Base-by-base conservation (phyloP, 306 rosid species). In the Ochetophila trinervis region DNA sequence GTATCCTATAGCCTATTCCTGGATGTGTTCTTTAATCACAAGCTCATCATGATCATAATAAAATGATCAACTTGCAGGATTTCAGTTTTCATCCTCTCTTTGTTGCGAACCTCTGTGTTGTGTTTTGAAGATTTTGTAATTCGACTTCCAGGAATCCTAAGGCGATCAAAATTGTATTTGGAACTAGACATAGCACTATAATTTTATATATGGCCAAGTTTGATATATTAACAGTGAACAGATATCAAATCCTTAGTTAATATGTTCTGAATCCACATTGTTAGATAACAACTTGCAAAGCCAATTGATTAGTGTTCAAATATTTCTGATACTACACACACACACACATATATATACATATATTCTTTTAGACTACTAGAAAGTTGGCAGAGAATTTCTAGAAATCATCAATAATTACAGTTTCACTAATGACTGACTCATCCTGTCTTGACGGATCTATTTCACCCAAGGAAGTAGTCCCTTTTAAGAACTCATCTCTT, bases 401-500 rank as follows among this genome's bases (percentile, higher is more conserved):
- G 16, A 40, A 35, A 22, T 35, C 60, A 36, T 60, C 78, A 14
- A 53, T 27, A 57, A 34, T 1, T 47, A 50, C 9, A 30, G 37
- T 21, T 58, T 69, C 66, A n/a, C 70, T 53, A 5, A 2, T 16
- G 27, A 51, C 53, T 0, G 76, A 65, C 49, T 73, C 74, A 32
- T 63, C 74, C 10, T 70, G 66, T 67, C 65, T 64, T 69, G 65
- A 60, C 12, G 22, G 35, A 35, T 70, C 57, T 37, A 34, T 47
- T 27, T 72, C 74, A 23, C 71, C 61, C 36, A 32, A 49, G 11
- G 65, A 49, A n/a, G 44, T 58, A 53, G 50, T 64, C 32, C 71
- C 75, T 49, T 69, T 62, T 37, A 70, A 51, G 34, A 78, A 57
- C 60, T 74, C 76, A 32, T 81, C 76, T 37, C 78, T 74, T 30